Conservation (phyloP, 2,329 filamentous ascomycete genomes). For the Magnaporthales sp. region DNA sequence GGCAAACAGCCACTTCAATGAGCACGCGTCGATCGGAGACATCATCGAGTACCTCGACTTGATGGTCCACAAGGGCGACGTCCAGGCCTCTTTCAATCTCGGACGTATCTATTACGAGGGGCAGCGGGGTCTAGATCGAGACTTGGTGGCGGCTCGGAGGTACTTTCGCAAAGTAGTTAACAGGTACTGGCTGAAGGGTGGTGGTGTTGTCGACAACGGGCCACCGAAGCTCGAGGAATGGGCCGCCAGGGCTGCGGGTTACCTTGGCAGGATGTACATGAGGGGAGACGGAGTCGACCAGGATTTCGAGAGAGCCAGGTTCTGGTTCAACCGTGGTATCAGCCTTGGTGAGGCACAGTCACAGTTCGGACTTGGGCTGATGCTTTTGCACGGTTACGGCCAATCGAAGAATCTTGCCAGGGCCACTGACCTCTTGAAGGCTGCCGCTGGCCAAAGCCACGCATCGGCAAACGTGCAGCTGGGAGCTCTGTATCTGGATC, state of each 20-base stretch:
- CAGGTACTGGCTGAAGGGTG: conserved; percentile 73
- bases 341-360: conserved; percentile 71
- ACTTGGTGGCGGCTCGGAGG: conserved; percentile 64
- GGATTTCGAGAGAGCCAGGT: conserved; percentile 65
- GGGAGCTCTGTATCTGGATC: conserved; percentile 77
- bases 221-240: conserved; percentile 66
- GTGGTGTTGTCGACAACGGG: conserved; percentile 62
- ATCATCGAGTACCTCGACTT: conserved; percentile 90
- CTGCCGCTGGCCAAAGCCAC: conserved; percentile 74
- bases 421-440: conserved; percentile 68
- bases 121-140: conserved; percentile 62
- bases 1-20: conserved; percentile 64
- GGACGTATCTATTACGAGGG: conserved; percentile 87
- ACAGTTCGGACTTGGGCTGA: conserved; percentile 74
- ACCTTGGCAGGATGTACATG: conserved; percentile 81
- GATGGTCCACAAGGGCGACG: conserved; percentile 82
- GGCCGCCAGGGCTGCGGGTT: conserved; percentile 77
- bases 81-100: conserved; percentile 78
- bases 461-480: conserved; percentile 74
- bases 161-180: conserved; percentile 76
- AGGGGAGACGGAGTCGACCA: conserved; percentile 78
- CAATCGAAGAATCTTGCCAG: conserved; percentile 56
- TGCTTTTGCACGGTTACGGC: conserved; percentile 73
- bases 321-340: conserved; percentile 78
- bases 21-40: conserved; percentile 82